A percentile compares a stretch with the other conserved stretches of the same genome.
Conservation (phyloP, 169 alveolate species). For the Eimeria necatrix region DNA sequence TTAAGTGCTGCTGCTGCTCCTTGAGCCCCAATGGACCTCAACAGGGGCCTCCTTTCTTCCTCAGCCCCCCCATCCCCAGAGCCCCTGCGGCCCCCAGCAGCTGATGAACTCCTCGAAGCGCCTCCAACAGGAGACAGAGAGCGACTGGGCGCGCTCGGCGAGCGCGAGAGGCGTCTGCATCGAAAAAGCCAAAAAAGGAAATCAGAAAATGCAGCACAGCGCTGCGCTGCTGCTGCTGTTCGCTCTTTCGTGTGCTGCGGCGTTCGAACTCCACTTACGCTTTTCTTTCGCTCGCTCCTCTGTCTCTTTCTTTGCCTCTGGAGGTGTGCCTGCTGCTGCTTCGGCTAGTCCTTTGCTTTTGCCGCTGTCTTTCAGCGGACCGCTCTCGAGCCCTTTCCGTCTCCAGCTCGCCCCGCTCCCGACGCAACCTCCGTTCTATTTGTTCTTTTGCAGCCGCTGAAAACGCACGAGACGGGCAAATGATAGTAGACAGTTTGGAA, state of each 20-base stretch:
- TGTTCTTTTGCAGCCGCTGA: background rate
- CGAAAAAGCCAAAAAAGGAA: background rate
- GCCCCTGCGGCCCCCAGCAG: background rate
- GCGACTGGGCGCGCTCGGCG: constrained; percentile 54
- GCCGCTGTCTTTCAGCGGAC: background rate
- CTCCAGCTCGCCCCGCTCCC: background rate
- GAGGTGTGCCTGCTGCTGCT: background rate
- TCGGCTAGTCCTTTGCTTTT: background rate
- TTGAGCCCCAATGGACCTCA: constrained; percentile 3
- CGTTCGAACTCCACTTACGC: background rate
- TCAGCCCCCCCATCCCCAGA: background rate
- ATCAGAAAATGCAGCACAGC: background rate
- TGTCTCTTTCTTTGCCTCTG: constrained; percentile 27
- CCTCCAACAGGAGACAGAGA: constrained; percentile 25
- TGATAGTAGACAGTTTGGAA: background rate
- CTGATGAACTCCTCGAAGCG: background rate
- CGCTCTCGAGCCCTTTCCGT: background rate
- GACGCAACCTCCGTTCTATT: background rate
- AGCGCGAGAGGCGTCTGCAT: constrained; percentile 13
- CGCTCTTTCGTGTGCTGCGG: background rate
- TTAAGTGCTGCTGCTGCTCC: constrained; percentile 36
- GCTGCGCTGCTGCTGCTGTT: background rate
- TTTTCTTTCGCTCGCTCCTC: background rate
- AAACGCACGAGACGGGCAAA: background rate
- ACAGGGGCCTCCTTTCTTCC: constrained; percentile 16